Percentiles rank a stretch among this genome's conserved stretches.
These are phyloP conservation scores for Entomortierella chlamydospora DNA, from an alignment of 192 early-diverging fungal species.

Conservation along the genomic window DNA sequence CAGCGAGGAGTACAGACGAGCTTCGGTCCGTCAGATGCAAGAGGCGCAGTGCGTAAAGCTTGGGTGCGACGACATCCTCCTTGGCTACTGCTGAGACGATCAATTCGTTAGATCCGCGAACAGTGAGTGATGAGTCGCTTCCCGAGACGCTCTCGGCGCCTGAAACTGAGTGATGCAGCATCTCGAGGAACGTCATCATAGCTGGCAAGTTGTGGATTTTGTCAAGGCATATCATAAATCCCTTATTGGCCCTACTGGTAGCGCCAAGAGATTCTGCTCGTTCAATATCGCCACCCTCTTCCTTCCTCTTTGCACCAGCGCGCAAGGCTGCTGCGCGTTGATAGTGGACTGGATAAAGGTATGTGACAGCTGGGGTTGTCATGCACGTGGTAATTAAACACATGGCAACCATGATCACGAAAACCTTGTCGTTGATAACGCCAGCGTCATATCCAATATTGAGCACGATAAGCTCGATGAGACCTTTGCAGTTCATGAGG, in stretches of 20 bases:
- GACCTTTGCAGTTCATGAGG: slow-evolving; percentile 95
- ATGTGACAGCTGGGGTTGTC: slow-evolving; percentile 82
- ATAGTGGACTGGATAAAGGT: slow-evolving; percentile 79
- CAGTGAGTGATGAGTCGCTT: slow-evolving; percentile 14
- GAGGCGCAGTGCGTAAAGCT: slow-evolving; percentile 76
- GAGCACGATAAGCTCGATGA: slow-evolving; percentile 95
- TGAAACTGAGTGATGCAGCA: slow-evolving; percentile 28
- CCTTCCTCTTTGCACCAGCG: slow-evolving; percentile 18
- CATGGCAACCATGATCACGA: slow-evolving; percentile 67
- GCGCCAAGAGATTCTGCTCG: neutral
- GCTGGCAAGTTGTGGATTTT: slow-evolving; percentile 58
- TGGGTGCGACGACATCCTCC: slow-evolving; percentile 45
- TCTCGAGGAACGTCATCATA: slow-evolving; percentile 57
- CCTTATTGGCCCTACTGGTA: slow-evolving; percentile 18
- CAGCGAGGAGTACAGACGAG: slow-evolving; percentile 81
- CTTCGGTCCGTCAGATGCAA: slow-evolving; percentile 83
- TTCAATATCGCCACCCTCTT: slow-evolving; percentile 6
- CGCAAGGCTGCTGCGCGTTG: slow-evolving; percentile 55
- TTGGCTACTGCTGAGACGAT: neutral
- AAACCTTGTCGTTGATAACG: slow-evolving; percentile 76
- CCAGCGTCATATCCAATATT: slow-evolving; percentile 91
- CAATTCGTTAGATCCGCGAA: neutral
- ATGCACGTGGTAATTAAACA: slow-evolving; percentile 85
- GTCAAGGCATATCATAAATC: slow-evolving; percentile 53
- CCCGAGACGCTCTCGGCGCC: neutral